Conservation (phyloP, 2,329 filamentous ascomycete genomes). For the Huntiella abstrusa region DNA sequence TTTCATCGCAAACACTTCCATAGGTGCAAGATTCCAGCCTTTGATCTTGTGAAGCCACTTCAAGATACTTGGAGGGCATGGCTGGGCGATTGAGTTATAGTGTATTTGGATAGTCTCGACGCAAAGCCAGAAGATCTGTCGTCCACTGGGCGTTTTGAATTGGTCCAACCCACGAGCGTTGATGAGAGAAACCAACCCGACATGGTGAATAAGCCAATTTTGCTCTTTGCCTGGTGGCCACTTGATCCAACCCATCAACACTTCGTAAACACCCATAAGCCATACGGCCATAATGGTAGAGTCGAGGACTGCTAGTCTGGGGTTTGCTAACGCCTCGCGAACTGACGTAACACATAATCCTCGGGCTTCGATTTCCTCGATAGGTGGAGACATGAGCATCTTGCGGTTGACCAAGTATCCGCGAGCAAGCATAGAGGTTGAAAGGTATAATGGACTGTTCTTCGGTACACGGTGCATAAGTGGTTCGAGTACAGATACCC, state of each 20-base stretch:
- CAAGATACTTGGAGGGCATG: conserved; percentile 3
- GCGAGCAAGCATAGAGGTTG: conserved; percentile 9
- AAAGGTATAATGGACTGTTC: conserved; percentile 7
- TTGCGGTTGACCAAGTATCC: conserved; percentile 8
- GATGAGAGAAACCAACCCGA: conserved; percentile 5
- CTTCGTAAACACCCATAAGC: conserved; percentile 10
- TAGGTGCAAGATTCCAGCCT: conserved; percentile 1
- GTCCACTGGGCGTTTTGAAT: conserved; percentile 6
- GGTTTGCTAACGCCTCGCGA: conserved; percentile 4
- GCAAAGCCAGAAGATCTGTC: conserved; percentile 10
- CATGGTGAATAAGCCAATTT: conserved; percentile 9
- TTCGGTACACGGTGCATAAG: conserved; percentile 5
- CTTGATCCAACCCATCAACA: conserved; percentile 6
- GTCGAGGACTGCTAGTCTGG: not conserved
- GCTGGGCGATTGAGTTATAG: conserved; percentile 6
- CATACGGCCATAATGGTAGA: conserved; percentile 10
- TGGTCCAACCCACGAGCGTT: conserved; percentile 6
- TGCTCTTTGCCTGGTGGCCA: conserved; percentile 3
- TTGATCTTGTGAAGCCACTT: conserved; percentile 7
- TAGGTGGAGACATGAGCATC: not conserved
- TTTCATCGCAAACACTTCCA: conserved; percentile 1
- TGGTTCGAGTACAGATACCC: conserved; percentile 9
- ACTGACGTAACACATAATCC: conserved; percentile 7
- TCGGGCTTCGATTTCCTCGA: conserved; percentile 1
- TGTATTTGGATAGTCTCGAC: conserved; percentile 10